Base-by-base conservation (phyloP, 441 rosid species). In the Francoa sonchifolia region DNA sequence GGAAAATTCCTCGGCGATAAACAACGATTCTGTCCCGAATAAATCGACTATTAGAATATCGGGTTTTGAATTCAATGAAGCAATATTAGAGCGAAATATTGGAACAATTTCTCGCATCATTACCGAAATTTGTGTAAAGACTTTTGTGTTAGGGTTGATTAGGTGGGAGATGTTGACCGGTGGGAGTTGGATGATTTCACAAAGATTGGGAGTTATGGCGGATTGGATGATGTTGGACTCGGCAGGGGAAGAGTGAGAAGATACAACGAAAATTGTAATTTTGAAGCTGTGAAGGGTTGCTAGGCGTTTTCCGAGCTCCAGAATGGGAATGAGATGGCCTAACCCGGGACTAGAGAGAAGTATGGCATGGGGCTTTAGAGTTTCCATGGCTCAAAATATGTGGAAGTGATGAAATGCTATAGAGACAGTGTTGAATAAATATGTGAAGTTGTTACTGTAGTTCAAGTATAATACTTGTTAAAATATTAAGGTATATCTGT, bases 271-370 rank as follows among this genome's bases (percentile, higher is more conserved):
- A 39, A 77, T 44, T 4, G 85, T 71, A 50, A 56, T 65, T 8
- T 37, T 52, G 46, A 58, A 48, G 45, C 42, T 48, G 12, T 73
- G 67, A 34, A 48, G 43, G 29, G 12, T 1, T 6, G 58, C 52
- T 15, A 77, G 64, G 52, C 62, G 62, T 9, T 57, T 66, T 10
- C 66, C 76, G 0, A 77, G 73, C 61, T 77, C 78, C 2, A 71
- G 55, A 30, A 71, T 62, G 0, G 85, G 85, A 50, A 73, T 68
- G 20, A 73, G 45, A 58, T 77, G 85, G 7, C 80, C 85, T 73
- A 73, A 59, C 23, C 80, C 78, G 3, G 80, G 85, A 48, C 78
- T 71, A 0, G 78, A 65, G 0, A 77, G 62, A 48, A 77, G 38
- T 31, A 47, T 67, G 1, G 57, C 63, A 22, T 47, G 76, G 28